phyloP scores from a whole-genome alignment of 495 filamentous ascomycete genomes.

The Penicillium taxi region DNA sequence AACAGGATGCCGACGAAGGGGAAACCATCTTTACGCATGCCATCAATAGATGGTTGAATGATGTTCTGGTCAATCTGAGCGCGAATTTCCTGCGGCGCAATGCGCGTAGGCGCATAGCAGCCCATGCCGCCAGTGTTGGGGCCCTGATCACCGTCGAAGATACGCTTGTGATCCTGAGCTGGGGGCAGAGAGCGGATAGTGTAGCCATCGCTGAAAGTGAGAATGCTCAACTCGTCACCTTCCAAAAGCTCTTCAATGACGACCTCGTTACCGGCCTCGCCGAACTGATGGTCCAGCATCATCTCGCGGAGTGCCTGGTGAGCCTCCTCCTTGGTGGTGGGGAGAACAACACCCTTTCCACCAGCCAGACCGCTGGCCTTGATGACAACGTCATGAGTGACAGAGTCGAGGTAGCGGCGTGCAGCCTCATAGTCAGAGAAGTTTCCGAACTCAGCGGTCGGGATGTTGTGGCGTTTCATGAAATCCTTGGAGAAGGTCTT shows the following conservation, averaged over 20 bases:
- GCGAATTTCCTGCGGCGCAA: slow-evolving; percentile 66
- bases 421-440: slow-evolving; percentile 78
- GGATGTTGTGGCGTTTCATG: slow-evolving; percentile 85
- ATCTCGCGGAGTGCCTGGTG: slow-evolving; percentile 75
- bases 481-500: slow-evolving; percentile 98
- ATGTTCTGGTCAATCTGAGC: slow-evolving; percentile 74
- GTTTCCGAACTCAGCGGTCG: slow-evolving; percentile 83
- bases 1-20: slow-evolving; percentile 86
- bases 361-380: slow-evolving; percentile 83
- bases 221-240: slow-evolving; percentile 85
- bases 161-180: slow-evolving; percentile 93
- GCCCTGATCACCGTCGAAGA: slow-evolving; percentile 83
- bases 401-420: slow-evolving; percentile 61
- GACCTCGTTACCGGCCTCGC: slow-evolving; percentile 78
- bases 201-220: slow-evolving; percentile 86
- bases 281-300: slow-evolving; percentile 85
- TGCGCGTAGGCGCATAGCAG: slow-evolving; percentile 84
- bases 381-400: slow-evolving; percentile 74
- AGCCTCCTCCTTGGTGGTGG: slow-evolving; percentile 71
- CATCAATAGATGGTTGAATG: slow-evolving; percentile 81
- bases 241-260: slow-evolving; percentile 93
- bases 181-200: slow-evolving; percentile 78
- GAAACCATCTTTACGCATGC: slow-evolving; percentile 70
- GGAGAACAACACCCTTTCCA: slow-evolving; percentile 89
- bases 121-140: slow-evolving; percentile 98